Evolutionary conservation across 768 basidiomycete species (phyloP).

Genomic region (Fibroporia radiculosa): DNA sequence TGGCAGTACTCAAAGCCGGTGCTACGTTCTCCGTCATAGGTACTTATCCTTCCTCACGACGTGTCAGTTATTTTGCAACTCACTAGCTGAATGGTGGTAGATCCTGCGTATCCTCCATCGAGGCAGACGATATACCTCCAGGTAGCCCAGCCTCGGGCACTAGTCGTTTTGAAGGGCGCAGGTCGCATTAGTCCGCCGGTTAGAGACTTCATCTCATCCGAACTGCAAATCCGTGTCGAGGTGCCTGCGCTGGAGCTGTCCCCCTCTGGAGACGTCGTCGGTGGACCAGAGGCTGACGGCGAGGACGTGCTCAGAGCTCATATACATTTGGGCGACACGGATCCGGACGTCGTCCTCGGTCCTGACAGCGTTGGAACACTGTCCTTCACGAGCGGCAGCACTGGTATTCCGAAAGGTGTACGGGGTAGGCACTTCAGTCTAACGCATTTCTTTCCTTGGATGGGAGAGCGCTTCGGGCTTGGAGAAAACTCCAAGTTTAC

Average conservation of each 20-base stretch:
- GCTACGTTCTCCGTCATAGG: conserved; percentile 97
- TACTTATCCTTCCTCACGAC: conserved; percentile 28
- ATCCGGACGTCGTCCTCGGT: conserved; percentile 81
- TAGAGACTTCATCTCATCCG: conserved; percentile 69
- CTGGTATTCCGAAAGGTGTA: conserved; percentile 98
- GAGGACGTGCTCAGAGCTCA: conserved; percentile 58
- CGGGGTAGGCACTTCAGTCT: conserved; percentile 90
- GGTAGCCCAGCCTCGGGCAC: conserved; percentile 86
- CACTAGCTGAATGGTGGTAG: conserved; percentile 30
- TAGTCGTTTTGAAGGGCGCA: conserved; percentile 87
- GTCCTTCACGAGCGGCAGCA: conserved; percentile 95
- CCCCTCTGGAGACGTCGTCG: conserved; percentile 52
- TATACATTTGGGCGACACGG: conserved; percentile 47
- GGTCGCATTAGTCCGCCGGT: conserved; percentile 76
- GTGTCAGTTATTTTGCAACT: conserved; percentile 1
- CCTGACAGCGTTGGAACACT: conserved; percentile 93
- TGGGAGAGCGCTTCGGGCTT: conserved; percentile 82
- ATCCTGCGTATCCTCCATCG: conserved; percentile 93
- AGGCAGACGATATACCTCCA: conserved; percentile 89
- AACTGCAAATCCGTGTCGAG: conserved; percentile 82
- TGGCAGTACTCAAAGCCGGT: conserved; percentile 94
- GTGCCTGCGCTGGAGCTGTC: conserved; percentile 83
- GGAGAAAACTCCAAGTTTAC: conserved; percentile 78
- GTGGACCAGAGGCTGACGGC: conserved; percentile 40
- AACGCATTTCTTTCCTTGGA: conserved; percentile 99